Base-by-base conservation (phyloP, 2,329 filamentous ascomycete species). In the Fusarium hainanense region DNA sequence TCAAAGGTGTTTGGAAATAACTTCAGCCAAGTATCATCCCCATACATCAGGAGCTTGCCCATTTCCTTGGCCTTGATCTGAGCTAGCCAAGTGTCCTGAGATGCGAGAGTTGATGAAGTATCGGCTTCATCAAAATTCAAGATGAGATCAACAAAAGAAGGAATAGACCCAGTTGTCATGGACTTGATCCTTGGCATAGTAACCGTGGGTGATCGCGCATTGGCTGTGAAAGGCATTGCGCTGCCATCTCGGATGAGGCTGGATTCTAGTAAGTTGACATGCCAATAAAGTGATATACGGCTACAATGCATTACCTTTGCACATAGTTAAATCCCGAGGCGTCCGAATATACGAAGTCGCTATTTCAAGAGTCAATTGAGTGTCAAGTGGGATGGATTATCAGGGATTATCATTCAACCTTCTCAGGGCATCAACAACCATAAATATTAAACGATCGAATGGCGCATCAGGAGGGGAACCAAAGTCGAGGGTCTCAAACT, bases 171-270 rank as follows among this genome's bases (percentile, higher is more conserved):
- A 2, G 96, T 98, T 1, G 96, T 99, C 69, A 99, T 94, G 50
- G 96, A 94, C 82, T 99, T 99, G 75, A 99, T 90, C 67, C 95
- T 90, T 43, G 96, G 96, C 96, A 99, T 98, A 20, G 96, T 99
- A 66, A 99, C 95, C 10, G 96, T 99, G 3, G 96, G 96, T 54
- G 97, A 94, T n/a, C 93, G 92, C 20, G 96, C 96, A 85, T 97
- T 92, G 34, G 95, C 95, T 32, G 96, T 99, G 78, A 97, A 99
- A 5, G 96, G 96, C 40, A 98, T 85, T 9, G 96, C 97, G 62
- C 87, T 87, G 63, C 95, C 95, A 79, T 90, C 85, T 75, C 91
- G 89, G 77, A 98, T 97, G 70, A 98, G 85, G 73, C 93, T 97
- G 76, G 23, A 14, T 28, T 27, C n/a, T 25, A 30, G 42, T 62